Conservation (phyloP, 2,329 filamentous ascomycete genomes). For the Pseudocercospora musae region DNA sequence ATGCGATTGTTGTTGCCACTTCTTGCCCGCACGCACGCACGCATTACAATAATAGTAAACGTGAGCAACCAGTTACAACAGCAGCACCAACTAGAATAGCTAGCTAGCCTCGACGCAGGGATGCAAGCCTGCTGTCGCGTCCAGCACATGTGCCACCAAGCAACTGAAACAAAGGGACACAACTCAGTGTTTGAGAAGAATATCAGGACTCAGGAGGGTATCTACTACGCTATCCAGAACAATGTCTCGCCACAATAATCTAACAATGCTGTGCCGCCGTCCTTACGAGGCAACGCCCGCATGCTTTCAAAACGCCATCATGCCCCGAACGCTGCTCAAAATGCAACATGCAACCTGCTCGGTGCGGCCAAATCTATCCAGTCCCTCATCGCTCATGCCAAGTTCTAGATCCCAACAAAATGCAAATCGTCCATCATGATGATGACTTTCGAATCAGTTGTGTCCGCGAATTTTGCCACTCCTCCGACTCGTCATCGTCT, state of each 20-base stretch:
- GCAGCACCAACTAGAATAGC: too few species aligned
- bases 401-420: slow-evolving; percentile 9
- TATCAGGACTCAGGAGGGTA: slow-evolving; percentile 8
- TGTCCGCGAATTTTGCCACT: slow-evolving; percentile 21
- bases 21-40: background rate
- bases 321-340: slow-evolving; percentile 3
- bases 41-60: too few species aligned
- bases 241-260: slow-evolving; percentile 5
- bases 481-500: slow-evolving; percentile 11
- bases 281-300: background rate
- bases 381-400: slow-evolving; percentile 11
- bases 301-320: slow-evolving; percentile 6
- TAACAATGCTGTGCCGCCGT: background rate
- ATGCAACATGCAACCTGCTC: slow-evolving; percentile 9
- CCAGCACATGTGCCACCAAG: background rate
- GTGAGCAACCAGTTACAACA: background rate
- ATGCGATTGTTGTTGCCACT: background rate
- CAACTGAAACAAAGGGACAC: background rate
- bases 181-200: background rate
- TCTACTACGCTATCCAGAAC: too few species aligned
- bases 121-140: background rate
- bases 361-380: background rate
- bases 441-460: slow-evolving; percentile 19
- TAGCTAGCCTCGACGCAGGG: too few species aligned
- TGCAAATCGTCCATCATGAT: slow-evolving; percentile 11